Percentiles rank a stretch among this genome's conserved stretches.
phyloP scores from a whole-genome alignment of 768 basidiomycete genomes.

The Suillus tomentosus region DNA sequence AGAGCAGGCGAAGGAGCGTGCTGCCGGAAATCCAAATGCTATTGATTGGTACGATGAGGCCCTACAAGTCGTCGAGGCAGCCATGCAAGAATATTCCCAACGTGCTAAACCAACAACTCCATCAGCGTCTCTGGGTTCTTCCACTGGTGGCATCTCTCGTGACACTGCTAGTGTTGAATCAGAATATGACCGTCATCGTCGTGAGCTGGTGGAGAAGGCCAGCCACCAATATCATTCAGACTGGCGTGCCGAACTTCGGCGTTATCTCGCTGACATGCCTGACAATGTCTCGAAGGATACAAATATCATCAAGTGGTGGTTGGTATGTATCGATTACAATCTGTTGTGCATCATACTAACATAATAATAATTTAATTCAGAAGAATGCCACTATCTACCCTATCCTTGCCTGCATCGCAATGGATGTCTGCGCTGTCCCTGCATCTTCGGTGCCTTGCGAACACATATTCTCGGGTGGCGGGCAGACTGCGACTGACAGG shows the following conservation, averaged over 20 bases:
- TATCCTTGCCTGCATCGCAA: conserved; percentile 5
- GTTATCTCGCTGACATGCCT: conserved; percentile 19
- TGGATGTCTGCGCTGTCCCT: neutral
- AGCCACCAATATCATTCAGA: neutral
- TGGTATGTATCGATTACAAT: conserved; percentile 3
- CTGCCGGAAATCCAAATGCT: conserved; percentile 14
- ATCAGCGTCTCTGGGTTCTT: neutral
- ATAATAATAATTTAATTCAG: conserved; percentile 2
- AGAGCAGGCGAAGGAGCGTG: conserved; percentile 22
- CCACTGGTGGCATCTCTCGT: neutral
- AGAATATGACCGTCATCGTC: neutral
- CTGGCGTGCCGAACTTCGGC: conserved; percentile 6
- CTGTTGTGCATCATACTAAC: neutral
- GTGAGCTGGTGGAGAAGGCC: conserved; percentile 3
- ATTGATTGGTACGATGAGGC: conserved; percentile 22
- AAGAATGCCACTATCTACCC: conserved; percentile 4
- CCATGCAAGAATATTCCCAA: conserved; percentile 11
- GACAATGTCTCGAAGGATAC: conserved; percentile 17
- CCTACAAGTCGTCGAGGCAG: conserved; percentile 10
- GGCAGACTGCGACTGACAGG: conserved; percentile 7
- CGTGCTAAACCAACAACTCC: neutral
- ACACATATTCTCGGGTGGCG: conserved; percentile 17
- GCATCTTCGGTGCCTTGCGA: conserved; percentile 19
- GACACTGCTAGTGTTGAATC: neutral
- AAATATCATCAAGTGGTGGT: conserved; percentile 21